A percentile compares a stretch with the other conserved stretches of the same genome.
Evolutionary conservation across 345 rosid genomes (phyloP).

Genomic region (Acer campestre): DNA sequence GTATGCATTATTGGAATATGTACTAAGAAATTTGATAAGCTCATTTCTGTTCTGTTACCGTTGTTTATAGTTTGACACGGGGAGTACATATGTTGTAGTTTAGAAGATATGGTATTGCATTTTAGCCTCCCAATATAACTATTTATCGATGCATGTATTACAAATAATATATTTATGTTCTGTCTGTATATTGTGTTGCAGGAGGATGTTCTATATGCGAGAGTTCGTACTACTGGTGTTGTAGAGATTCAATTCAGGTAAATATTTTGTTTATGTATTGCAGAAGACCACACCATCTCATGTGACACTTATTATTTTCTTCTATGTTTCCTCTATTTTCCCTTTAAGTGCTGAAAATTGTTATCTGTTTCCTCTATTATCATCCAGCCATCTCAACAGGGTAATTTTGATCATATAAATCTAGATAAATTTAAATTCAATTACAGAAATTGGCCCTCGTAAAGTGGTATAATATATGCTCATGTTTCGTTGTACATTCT

Average conservation of each 20-base stretch:
- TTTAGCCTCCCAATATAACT: background rate
- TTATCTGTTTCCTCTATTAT: background rate
- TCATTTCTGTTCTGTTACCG: background rate
- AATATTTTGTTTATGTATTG: slow-evolving; percentile 10
- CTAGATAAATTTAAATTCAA: background rate
- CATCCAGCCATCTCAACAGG: background rate
- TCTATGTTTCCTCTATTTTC: background rate
- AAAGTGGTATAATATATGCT: background rate
- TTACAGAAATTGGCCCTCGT: background rate
- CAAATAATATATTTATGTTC: background rate
- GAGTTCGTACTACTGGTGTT: slow-evolving; percentile 98
- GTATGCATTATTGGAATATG: background rate
- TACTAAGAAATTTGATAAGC: background rate
- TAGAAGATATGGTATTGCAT: background rate
- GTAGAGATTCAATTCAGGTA: slow-evolving; percentile 99
- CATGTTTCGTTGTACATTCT: background rate
- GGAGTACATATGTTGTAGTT: background rate
- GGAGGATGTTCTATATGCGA: slow-evolving; percentile 96
- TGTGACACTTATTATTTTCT: background rate
- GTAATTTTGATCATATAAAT: background rate
- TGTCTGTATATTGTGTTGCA: slow-evolving; percentile 35
- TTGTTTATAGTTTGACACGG: background rate
- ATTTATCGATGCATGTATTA: background rate
- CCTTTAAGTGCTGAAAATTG: background rate
- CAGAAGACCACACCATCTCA: background rate